A percentile compares a stretch with the other conserved stretches of the same genome.
These are phyloP conservation scores for Luvunga scandens DNA, from an alignment of 345 rosid genomes.

Conservation along the genomic window DNA sequence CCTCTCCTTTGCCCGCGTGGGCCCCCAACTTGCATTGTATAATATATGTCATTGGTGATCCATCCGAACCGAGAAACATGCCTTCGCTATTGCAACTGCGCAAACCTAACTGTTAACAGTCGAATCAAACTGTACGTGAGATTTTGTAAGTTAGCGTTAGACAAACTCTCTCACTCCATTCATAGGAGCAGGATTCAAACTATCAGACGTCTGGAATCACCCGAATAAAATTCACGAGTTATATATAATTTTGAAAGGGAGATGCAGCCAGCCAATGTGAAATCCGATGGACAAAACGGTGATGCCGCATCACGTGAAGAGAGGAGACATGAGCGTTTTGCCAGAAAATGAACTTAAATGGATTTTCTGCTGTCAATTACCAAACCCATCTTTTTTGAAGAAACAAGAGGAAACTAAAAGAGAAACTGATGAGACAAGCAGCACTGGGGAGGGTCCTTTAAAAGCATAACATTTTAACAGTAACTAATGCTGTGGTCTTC, in stretches of 20 bases:
- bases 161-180: no score
- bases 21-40: slow-evolving; percentile 2
- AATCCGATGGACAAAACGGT: not conserved
- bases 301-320: not conserved
- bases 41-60: no score
- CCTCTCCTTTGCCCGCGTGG: not conserved
- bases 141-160: no score
- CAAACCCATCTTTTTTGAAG: not conserved
- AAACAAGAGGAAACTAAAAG: not conserved
- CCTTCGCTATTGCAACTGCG: no score
- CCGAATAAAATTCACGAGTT: no score
- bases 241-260: not conserved
- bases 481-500: not conserved
- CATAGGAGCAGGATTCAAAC: no score
- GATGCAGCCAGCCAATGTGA: not conserved
- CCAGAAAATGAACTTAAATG: not conserved
- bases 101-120: no score
- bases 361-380: not conserved
- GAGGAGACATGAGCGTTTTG: no score
- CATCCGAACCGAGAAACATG: no score
- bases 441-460: slow-evolving; percentile 17
- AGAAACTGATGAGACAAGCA: slow-evolving; percentile 3
- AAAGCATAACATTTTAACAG: slow-evolving; percentile 1
- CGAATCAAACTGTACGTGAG: no score
- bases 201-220: no score